Evolutionary conservation across 208 protist genomes (phyloP).

Genomic region (Leishmania tarentolae): DNA sequence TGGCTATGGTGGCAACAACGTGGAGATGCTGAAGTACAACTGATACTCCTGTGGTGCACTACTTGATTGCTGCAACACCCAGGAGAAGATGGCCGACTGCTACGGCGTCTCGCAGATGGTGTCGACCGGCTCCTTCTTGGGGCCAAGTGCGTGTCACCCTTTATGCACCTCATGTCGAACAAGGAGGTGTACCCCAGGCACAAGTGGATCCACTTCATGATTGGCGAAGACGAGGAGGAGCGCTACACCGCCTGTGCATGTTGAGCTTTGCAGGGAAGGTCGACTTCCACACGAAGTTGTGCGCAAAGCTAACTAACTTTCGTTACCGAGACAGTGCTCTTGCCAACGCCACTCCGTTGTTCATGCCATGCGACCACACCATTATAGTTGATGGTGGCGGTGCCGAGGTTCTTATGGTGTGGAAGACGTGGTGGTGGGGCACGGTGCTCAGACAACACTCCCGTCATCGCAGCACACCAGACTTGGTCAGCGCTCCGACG

Average conservation of each 20-base stretch:
- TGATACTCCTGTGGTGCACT: constrained; percentile 77
- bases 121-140: constrained; percentile 75
- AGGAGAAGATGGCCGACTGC: constrained; percentile 76
- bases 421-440: constrained; percentile 90
- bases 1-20: constrained; percentile 66
- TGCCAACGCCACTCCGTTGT: constrained; percentile 23
- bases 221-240: constrained; percentile 86
- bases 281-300: constrained; percentile 74
- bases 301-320: constrained; percentile 60
- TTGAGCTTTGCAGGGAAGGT: constrained; percentile 61
- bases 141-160: constrained; percentile 58
- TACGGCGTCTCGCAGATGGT: constrained; percentile 58
- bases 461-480: constrained; percentile 17
- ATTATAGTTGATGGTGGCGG: constrained; percentile 68
- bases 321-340: constrained; percentile 28
- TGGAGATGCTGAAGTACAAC: constrained; percentile 86
- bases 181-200: constrained; percentile 47
- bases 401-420: constrained; percentile 76
- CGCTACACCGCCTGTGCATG: constrained; percentile 79
- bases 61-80: constrained; percentile 83
- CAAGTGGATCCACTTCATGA: constrained; percentile 81
- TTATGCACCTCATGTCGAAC: constrained; percentile 50
- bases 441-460: constrained; percentile 73
- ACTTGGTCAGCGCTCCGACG: constrained; percentile 30
- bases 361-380: constrained; percentile 34